These are phyloP conservation scores for Debaryomyces robertsiae DNA, from an alignment of 1,139 yeast genomes.

Conservation along the genomic window DNA sequence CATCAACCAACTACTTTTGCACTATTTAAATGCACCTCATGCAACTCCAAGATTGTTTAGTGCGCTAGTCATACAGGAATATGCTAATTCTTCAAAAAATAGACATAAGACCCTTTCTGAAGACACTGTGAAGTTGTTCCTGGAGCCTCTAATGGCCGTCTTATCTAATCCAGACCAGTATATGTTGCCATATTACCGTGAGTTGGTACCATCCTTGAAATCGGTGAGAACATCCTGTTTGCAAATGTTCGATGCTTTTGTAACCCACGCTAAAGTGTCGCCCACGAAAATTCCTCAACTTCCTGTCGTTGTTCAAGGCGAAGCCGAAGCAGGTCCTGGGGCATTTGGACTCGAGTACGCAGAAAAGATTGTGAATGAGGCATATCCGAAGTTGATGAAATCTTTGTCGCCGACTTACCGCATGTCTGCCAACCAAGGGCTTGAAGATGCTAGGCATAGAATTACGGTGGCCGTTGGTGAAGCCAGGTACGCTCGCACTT, in stretches of 20 bases:
- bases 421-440: conserved; percentile 68
- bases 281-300: conserved; percentile 78
- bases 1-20: conserved; percentile 42
- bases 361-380: conserved; percentile 64
- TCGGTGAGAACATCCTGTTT: conserved; percentile 87
- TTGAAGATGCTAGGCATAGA: conserved; percentile 79
- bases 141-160: conserved; percentile 32
- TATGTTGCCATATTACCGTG: conserved; percentile 65
- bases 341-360: conserved; percentile 86
- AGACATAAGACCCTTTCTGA: conserved; percentile 20
- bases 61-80: conserved; percentile 73
- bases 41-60: conserved; percentile 80
- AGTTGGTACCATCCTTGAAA: conserved; percentile 82
- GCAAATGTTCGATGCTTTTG: conserved; percentile 75
- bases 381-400: conserved; percentile 65
- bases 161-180: conserved; percentile 46
- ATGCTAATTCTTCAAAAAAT: conserved; percentile 46
- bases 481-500: conserved; percentile 56
- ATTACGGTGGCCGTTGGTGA: conserved; percentile 69
- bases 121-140: conserved; percentile 25
- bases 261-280: conserved; percentile 73
- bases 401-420: conserved; percentile 71
- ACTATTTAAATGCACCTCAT: conserved; percentile 58
- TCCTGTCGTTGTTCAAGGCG: conserved; percentile 92
- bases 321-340: conserved; percentile 89